These are phyloP conservation scores for Daldinia concentrica DNA, from an alignment of 495 filamentous ascomycete genomes.

Conservation along the genomic window DNA sequence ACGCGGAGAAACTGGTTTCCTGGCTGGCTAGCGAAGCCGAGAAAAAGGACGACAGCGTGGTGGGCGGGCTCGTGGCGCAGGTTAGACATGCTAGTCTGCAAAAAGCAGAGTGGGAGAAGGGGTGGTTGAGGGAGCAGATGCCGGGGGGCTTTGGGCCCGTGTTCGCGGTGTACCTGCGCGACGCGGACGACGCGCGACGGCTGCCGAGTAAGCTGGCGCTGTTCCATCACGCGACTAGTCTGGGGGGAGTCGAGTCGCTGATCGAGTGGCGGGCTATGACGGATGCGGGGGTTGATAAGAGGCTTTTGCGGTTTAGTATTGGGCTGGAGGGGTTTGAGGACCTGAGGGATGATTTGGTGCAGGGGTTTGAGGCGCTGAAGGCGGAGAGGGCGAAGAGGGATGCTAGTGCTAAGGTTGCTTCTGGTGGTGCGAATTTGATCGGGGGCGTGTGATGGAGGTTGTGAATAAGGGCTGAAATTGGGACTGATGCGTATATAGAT, in stretches of 20 bases:
- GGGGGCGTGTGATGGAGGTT: slow-evolving; percentile 6
- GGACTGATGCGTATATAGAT: background rate
- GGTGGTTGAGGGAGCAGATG: slow-evolving; percentile 90
- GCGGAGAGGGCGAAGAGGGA: slow-evolving; percentile 44
- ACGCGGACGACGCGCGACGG: slow-evolving; percentile 65
- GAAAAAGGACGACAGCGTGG: slow-evolving; percentile 45
- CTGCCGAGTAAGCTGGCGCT: slow-evolving; percentile 80
- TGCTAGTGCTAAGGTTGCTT: background rate
- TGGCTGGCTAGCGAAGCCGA: slow-evolving; percentile 70
- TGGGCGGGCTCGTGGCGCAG: slow-evolving; percentile 63
- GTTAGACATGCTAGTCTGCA: slow-evolving; percentile 84
- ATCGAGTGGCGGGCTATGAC: slow-evolving; percentile 91
- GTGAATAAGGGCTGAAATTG: background rate
- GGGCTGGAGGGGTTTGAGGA: slow-evolving; percentile 91
- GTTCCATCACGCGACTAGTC: slow-evolving; percentile 94
- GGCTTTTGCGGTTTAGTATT: slow-evolving; percentile 82
- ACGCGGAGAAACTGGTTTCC: slow-evolving; percentile 69
- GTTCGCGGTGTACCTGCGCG: slow-evolving; percentile 75
- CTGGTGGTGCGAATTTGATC: slow-evolving; percentile 14
- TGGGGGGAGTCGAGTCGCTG: slow-evolving; percentile 93
- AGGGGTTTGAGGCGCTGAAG: slow-evolving; percentile 69
- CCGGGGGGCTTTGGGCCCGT: slow-evolving; percentile 90
- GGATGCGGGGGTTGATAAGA: slow-evolving; percentile 75
- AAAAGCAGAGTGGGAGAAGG: slow-evolving; percentile 60
- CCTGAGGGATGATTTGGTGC: slow-evolving; percentile 75